phyloP scores from a whole-genome alignment of 768 basidiomycete genomes.

The Auricularia sp. region DNA sequence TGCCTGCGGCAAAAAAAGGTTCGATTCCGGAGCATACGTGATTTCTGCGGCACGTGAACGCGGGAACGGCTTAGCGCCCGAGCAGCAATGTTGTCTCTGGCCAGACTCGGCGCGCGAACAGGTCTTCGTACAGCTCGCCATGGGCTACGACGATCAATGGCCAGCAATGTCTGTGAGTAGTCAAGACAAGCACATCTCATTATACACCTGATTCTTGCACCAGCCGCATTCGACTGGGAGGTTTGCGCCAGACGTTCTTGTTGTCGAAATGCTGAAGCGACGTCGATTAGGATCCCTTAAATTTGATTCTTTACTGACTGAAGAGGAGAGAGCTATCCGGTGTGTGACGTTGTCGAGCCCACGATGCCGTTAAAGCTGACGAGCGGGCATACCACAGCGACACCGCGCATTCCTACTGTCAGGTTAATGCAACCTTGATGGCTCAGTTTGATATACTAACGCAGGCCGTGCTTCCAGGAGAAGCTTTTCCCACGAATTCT shows the following conservation, averaged over 20 bases:
- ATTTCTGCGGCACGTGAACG: not conserved
- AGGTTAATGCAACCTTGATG: conserved; percentile 34
- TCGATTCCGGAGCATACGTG: not conserved
- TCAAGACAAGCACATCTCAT: not conserved
- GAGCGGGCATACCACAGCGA: conserved; percentile 39
- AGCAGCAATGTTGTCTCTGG: not conserved
- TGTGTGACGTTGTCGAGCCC: conserved; percentile 21
- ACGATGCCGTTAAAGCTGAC: not conserved
- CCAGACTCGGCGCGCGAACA: not conserved
- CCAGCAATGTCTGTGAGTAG: not conserved
- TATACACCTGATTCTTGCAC: not conserved
- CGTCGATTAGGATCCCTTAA: conserved; percentile 66
- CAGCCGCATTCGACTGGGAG: not conserved
- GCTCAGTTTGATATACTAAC: not conserved
- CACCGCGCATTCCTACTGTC: conserved; percentile 69
- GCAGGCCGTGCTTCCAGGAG: conserved; percentile 39
- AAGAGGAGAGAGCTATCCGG: conserved; percentile 87
- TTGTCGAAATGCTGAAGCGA: not conserved
- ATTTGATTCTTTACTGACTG: conserved; percentile 69
- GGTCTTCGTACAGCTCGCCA: not conserved
- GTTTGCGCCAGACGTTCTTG: not conserved
- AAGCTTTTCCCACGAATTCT: conserved; percentile 80
- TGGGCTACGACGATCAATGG: not conserved
- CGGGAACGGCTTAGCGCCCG: not conserved
- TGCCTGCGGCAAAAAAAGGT: not conserved